Evolutionary conservation across 768 basidiomycete species (phyloP), one percentile per base, ranked within the genome.

Genomic region (Lyophyllum decastes): DNA sequence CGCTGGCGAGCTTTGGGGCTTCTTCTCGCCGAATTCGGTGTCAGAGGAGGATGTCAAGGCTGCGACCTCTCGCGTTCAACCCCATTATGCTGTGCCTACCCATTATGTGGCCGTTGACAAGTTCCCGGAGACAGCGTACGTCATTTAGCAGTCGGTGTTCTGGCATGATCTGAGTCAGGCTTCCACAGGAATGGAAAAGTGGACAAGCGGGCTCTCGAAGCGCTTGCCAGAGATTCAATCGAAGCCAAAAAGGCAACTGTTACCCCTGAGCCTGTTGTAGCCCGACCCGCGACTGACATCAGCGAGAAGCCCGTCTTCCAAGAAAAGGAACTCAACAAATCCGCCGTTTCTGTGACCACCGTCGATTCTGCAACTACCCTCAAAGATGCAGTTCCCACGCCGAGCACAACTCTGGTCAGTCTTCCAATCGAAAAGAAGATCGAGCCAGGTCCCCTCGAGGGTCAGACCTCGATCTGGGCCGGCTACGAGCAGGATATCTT

Each of bases 21-120:
- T 84, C 64, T 70, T 77, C 22, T 79, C 82, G 11, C 84, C 84
- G 2, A 62, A 61, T 7, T 64, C 58, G 22, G 70, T 73, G 4
- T 64, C 70, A 41, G 55, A 70, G 10, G 77, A 78, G 25, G 72
- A 70, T 21, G 79, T 84, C 27, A 72, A 68, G 54, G 68, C 68
- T 26, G 78, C 78, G 22, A 72, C 79, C 2, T 71, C 77, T 19
- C 76, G 79, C 60, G 70, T 82, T 6, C 82, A 83, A 62, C 82
- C 84, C 11, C 82, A 84, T 67, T 86, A 86, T 63, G 84, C 83
- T 7, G 79, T 85, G 9, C 83, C 84, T 9, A 74, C 77, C 9
- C 73, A 74, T 35, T 77, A 76, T 59, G 44, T 80, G 22, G 64
- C 70, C 10, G 66, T 85, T 55, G 74, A 74, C 22, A 70, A 72